Evolutionary conservation across 768 basidiomycete species (phyloP).

Genomic region (Lactifluus hygrophoroides): DNA sequence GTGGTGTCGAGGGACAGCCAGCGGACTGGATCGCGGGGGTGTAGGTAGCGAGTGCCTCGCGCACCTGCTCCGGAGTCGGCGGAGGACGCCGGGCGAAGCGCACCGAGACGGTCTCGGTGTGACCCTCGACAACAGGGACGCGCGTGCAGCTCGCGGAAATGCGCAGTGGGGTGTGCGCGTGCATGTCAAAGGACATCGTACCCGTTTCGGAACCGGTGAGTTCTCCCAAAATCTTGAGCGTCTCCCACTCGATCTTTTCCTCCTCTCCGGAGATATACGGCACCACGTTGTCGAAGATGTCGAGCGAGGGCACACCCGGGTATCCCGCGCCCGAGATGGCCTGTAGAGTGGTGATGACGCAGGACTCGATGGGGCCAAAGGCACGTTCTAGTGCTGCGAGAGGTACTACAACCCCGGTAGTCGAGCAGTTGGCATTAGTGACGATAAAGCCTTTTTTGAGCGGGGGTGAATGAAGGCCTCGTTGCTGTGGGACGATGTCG

Average conservation of each 20-base stretch:
- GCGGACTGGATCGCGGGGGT: conserved; percentile 67
- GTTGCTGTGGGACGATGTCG: conserved; percentile 79
- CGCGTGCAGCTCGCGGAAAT: conserved; percentile 92
- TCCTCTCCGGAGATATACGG: conserved; percentile 92
- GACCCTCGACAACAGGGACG: conserved; percentile 93
- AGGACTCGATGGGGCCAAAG: conserved; percentile 90
- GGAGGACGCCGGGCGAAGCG: conserved; percentile 73
- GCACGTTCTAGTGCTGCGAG: conserved; percentile 80
- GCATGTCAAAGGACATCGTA: conserved; percentile 71
- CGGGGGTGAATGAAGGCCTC: conserved; percentile 51
- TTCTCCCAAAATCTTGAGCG: conserved; percentile 91
- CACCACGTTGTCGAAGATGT: conserved; percentile 93
- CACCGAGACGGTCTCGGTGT: conserved; percentile 84
- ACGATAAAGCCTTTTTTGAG: conserved; percentile 88
- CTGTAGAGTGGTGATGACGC: conserved; percentile 93
- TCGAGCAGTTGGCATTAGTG: conserved; percentile 97
- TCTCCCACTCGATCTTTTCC: conserved; percentile 99
- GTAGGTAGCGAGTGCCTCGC: conserved; percentile 67
- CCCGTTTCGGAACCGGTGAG: conserved; percentile 41
- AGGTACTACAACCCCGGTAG: conserved; percentile 89
- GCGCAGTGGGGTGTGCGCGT: conserved; percentile 67
- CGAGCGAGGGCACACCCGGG: conserved; percentile 82
- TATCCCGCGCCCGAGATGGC: conserved; percentile 98
- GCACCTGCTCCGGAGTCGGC: conserved; percentile 81
- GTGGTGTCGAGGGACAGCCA: conserved; percentile 78